A percentile compares a stretch with the other conserved stretches of the same genome.
Conservation (phyloP, 192 early-diverging fungal genomes). For the Backusella parvicylindrica region DNA sequence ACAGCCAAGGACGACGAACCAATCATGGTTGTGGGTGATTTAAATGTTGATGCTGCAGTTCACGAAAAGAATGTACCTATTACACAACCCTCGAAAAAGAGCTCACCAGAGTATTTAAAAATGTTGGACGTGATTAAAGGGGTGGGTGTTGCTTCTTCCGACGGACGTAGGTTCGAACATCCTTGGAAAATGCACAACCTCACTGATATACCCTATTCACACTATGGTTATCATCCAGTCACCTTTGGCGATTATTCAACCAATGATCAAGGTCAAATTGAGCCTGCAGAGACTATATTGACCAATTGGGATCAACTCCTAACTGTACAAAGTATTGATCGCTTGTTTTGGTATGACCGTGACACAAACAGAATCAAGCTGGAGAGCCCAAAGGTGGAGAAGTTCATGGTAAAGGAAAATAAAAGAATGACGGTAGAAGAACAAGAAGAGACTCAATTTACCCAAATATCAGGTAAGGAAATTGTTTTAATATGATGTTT, state of each 20-base stretch:
- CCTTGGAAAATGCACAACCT: background rate
- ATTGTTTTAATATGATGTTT: background rate
- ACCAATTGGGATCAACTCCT: slow-evolving; percentile 48
- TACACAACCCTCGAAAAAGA: slow-evolving; percentile 36
- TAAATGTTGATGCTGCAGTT: slow-evolving; percentile 63
- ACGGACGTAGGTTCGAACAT: slow-evolving; percentile 12
- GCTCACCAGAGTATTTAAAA: slow-evolving; percentile 43
- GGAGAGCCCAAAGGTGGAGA: slow-evolving; percentile 14
- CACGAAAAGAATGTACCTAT: slow-evolving; percentile 19
- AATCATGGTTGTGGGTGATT: slow-evolving; percentile 40
- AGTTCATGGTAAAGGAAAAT: slow-evolving; percentile 29
- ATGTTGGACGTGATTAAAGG: slow-evolving; percentile 58
- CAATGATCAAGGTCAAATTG: slow-evolving; percentile 35
- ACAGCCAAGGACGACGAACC: slow-evolving; percentile 38
- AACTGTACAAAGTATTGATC: slow-evolving; percentile 36
- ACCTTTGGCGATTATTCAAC: slow-evolving; percentile 70
- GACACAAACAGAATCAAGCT: background rate
- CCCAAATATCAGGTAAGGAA: slow-evolving; percentile 40
- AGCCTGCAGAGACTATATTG: slow-evolving; percentile 60
- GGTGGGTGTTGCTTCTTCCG: slow-evolving; percentile 12
- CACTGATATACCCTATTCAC: slow-evolving; percentile 53
- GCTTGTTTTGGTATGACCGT: slow-evolving; percentile 20
- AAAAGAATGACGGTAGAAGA: slow-evolving; percentile 16
- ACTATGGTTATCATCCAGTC: slow-evolving; percentile 68
- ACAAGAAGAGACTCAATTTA: slow-evolving; percentile 17